A percentile compares a stretch with the other conserved stretches of the same genome.
Conservation (phyloP, 352 stramenopile genomes). For the Plasmopara muralis region DNA sequence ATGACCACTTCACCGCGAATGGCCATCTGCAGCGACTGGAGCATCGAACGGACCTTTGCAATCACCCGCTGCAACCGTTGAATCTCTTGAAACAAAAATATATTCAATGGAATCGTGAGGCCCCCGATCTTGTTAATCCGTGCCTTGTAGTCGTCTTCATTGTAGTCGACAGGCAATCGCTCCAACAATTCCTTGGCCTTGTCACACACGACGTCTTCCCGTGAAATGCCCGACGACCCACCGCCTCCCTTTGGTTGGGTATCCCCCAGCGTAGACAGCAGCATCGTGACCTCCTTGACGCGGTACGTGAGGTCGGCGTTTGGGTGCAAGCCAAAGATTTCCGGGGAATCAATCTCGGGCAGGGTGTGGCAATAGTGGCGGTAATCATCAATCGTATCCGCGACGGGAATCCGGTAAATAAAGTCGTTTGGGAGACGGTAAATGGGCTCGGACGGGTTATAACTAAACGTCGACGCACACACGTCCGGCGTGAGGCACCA, state of each 20-base stretch:
- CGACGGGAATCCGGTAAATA: conserved; percentile 91
- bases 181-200: conserved; percentile 94
- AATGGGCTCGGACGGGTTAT: conserved; percentile 92
- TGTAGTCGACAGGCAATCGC: conserved; percentile 93
- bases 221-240: conserved; percentile 79
- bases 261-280: conserved; percentile 92
- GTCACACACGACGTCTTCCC: conserved; percentile 95
- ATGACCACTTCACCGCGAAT: conserved; percentile 98
- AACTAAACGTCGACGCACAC: conserved; percentile 86
- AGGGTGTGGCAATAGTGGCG: conserved; percentile 93
- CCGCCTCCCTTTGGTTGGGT: conserved; percentile 95
- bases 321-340: conserved; percentile 98
- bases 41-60: conserved; percentile 92
- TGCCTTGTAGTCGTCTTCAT: conserved; percentile 96
- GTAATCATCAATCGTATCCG: conserved; percentile 92
- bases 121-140: conserved; percentile 96
- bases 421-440: conserved; percentile 97
- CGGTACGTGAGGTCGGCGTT: conserved; percentile 98
- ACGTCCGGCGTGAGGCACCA: conserved; percentile 92
- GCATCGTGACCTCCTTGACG: conserved; percentile 93
- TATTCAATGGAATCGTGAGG: conserved; percentile 95
- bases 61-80: conserved; percentile 95
- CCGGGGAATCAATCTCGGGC: conserved; percentile 96
- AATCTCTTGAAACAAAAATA: conserved; percentile 99
- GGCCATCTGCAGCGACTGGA: conserved; percentile 94